Evolutionary conservation across 345 rosid genomes (phyloP).

Genomic region (Eucalyptus curtisii): DNA sequence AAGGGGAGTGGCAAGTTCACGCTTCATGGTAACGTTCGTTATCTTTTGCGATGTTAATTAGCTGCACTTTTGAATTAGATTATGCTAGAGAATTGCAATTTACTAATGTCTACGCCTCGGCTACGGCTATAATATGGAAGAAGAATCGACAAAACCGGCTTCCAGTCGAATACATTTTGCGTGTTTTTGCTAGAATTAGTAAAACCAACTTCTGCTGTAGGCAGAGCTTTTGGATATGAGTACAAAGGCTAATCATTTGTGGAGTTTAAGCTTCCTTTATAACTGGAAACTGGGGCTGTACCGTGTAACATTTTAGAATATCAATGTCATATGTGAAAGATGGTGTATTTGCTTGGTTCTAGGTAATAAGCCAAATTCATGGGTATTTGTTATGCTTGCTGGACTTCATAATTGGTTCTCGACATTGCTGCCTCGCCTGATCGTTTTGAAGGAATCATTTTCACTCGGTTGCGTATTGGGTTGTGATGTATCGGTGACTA

Average conservation of each 20-base stretch:
- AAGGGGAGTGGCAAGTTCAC: conserved; percentile 90
- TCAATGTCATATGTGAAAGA: not conserved
- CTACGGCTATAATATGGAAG: not conserved
- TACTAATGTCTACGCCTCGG: not conserved
- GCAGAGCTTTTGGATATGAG: not conserved
- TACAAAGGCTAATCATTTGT: not conserved
- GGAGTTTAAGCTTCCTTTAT: not conserved
- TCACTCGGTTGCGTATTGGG: not conserved
- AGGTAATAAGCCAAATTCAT: not conserved
- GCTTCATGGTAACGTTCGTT: conserved; percentile 27
- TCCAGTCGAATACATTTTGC: not conserved
- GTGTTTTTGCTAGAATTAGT: not conserved
- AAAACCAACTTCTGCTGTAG: not conserved
- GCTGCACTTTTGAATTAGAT: not conserved
- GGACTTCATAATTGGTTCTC: not conserved
- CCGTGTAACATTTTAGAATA: not conserved
- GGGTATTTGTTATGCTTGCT: not conserved
- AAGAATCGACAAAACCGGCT: not conserved
- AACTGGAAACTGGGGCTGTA: not conserved
- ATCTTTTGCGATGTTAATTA: not conserved
- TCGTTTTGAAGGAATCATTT: not conserved
- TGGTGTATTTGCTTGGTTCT: not conserved
- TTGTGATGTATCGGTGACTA: not conserved
- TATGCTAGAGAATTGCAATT: not conserved
- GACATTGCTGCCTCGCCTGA: not conserved